phyloP scores from a whole-genome alignment of 192 early-diverging fungal species.

The Obelidium mucronatum region DNA sequence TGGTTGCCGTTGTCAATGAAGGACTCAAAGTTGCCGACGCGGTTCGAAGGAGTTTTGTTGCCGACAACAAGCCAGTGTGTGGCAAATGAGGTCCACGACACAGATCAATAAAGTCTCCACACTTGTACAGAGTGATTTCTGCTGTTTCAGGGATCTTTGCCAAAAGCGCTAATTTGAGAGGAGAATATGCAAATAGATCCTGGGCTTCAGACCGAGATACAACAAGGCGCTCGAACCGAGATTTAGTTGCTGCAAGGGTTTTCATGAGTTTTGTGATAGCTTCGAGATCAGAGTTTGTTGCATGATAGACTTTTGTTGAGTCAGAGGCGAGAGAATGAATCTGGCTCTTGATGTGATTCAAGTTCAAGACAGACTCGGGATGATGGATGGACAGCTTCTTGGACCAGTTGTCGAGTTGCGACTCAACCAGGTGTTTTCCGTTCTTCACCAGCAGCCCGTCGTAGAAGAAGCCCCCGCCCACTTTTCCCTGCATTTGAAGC shows the following conservation, averaged over 20 bases:
- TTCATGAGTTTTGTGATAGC: slow-evolving; percentile 44
- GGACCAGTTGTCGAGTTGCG: slow-evolving; percentile 32
- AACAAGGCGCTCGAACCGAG: slow-evolving; percentile 69
- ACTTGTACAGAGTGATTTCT: slow-evolving; percentile 70
- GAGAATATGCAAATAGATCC: slow-evolving; percentile 73
- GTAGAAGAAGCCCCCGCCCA: slow-evolving; percentile 82
- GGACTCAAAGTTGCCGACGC: slow-evolving; percentile 39
- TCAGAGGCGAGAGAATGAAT: slow-evolving; percentile 34
- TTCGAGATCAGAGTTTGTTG: slow-evolving; percentile 61
- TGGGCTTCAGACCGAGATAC: slow-evolving; percentile 66
- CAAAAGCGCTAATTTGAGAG: slow-evolving; percentile 78
- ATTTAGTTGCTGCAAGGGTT: slow-evolving; percentile 59
- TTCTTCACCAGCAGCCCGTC: slow-evolving; percentile 68
- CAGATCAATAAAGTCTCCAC: slow-evolving; percentile 77
- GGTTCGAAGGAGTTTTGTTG: slow-evolving; percentile 61
- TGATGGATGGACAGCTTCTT: slow-evolving; percentile 7
- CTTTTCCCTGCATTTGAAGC: slow-evolving; percentile 35
- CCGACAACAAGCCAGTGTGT: slow-evolving; percentile 67
- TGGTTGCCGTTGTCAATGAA: neutral
- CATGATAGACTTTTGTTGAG: slow-evolving; percentile 53
- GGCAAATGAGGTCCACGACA: slow-evolving; percentile 80
- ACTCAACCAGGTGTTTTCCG: slow-evolving; percentile 33
- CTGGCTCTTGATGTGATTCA: slow-evolving; percentile 19
- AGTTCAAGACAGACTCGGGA: neutral
- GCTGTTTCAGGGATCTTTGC: slow-evolving; percentile 53